A percentile compares a stretch with the other conserved stretches of the same genome.
Conservation (phyloP, 2,329 filamentous ascomycete genomes). For the Monosporascus sp. region DNA sequence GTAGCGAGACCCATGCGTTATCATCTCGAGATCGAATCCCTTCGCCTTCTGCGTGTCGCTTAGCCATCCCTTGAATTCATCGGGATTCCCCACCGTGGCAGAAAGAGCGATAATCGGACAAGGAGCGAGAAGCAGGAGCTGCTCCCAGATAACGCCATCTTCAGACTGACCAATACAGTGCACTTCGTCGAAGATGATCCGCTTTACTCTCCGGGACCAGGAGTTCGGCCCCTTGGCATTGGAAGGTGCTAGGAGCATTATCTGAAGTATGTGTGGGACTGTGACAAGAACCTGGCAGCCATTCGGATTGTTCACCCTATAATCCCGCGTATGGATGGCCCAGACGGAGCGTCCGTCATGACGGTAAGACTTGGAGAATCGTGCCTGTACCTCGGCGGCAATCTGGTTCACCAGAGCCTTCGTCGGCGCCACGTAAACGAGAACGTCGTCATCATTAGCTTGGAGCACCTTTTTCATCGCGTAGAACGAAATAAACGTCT, state of each 20-base stretch:
- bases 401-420: constrained; percentile 83
- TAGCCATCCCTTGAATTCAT: constrained; percentile 66
- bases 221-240: constrained; percentile 50
- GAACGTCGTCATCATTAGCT: constrained; percentile 60
- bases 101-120: constrained; percentile 76
- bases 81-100: constrained; percentile 71
- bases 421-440: constrained; percentile 76
- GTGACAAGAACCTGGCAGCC: constrained; percentile 73
- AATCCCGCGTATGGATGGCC: constrained; percentile 73
- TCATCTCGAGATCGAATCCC: constrained; percentile 60
- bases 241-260: constrained; percentile 63
- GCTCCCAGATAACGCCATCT: constrained; percentile 74
- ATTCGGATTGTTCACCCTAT: constrained; percentile 66
- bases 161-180: constrained; percentile 74
- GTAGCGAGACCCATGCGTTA: constrained; percentile 64
- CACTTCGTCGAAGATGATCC: constrained; percentile 79
- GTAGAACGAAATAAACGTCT: constrained; percentile 81
- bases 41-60: constrained; percentile 56
- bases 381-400: constrained; percentile 69
- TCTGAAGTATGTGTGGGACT: constrained; percentile 72
- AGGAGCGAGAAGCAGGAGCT: constrained; percentile 65
- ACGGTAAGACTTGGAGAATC: constrained; percentile 63
- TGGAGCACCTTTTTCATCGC: constrained; percentile 73
- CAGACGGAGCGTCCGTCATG: constrained; percentile 63
- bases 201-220: constrained; percentile 63